phyloP scores from a whole-genome alignment of 768 basidiomycete species.

The Serendipita sp. region DNA sequence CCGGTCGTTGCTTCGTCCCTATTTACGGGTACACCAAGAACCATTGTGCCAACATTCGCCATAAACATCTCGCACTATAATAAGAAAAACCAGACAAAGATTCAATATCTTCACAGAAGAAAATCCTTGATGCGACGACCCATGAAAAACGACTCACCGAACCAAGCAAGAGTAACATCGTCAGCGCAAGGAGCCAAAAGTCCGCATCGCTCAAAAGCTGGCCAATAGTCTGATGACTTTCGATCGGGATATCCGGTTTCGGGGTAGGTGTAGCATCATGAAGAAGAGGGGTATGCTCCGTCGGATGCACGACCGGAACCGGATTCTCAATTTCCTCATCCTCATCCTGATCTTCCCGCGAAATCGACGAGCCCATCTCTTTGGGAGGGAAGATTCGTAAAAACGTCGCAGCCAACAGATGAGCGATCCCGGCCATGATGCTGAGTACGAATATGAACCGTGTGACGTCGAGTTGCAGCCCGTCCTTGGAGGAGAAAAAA shows the following conservation, averaged over 20 bases:
- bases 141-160: constrained; percentile 32
- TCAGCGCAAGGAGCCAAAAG: constrained; percentile 49
- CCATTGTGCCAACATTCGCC: constrained; percentile 66
- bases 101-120: too few species aligned
- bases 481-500: constrained; percentile 36
- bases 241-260: constrained; percentile 5
- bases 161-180: constrained; percentile 43
- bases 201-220: constrained; percentile 37
- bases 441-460: constrained; percentile 45
- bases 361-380: constrained; percentile 1
- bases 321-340: constrained; percentile 10
- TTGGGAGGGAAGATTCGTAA: constrained; percentile 25
- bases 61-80: constrained; percentile 29
- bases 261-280: constrained; percentile 13
- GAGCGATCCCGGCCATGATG: constrained; percentile 33
- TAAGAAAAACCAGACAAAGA: not conserved
- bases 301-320: constrained; percentile 15
- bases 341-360: not conserved
- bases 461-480: constrained; percentile 26
- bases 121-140: too few species aligned
- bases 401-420: constrained; percentile 33
- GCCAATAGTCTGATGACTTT: constrained; percentile 18
- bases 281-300: constrained; percentile 19
- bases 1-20: constrained; percentile 18
- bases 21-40: constrained; percentile 39